phyloP scores from a whole-genome alignment of 805 yeast species.

The Wickerhamiella vanderwaltii region DNA sequence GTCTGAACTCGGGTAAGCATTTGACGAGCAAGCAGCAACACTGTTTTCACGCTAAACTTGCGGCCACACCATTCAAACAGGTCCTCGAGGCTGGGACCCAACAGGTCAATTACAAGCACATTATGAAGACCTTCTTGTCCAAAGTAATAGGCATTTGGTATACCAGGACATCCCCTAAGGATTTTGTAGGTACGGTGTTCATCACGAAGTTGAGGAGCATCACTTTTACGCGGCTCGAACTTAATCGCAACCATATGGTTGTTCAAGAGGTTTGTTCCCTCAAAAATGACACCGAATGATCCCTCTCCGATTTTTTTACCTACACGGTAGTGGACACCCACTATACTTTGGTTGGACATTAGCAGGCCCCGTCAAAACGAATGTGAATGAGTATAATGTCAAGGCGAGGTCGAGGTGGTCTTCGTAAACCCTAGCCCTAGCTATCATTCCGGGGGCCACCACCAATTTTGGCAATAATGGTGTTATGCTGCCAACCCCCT shows the following conservation, averaged over 20 bases:
- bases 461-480: too few relatives aligned
- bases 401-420: neutral
- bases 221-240: constrained; percentile 88
- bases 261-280: constrained; percentile 84
- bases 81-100: constrained; percentile 94
- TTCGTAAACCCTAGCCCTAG: too few relatives aligned
- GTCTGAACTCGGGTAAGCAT: constrained; percentile 81
- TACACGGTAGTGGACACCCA: constrained; percentile 90
- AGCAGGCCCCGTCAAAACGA: neutral
- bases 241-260: constrained; percentile 92
- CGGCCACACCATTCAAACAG: constrained; percentile 98
- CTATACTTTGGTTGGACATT: constrained; percentile 32
- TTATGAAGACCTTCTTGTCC: constrained; percentile 98
- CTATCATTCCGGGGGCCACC: too few relatives aligned
- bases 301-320: constrained; percentile 99
- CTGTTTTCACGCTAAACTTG: constrained; percentile 74
- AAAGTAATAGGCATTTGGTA: constrained; percentile 91
- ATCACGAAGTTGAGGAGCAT: constrained; percentile 94
- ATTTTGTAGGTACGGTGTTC: constrained; percentile 90
- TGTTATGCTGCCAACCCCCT: too few relatives aligned
- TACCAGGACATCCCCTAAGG: constrained; percentile 67
- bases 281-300: constrained; percentile 93
- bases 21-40: constrained; percentile 85
- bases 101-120: constrained; percentile 80
- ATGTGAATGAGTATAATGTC: neutral